Evolutionary conservation across 2,329 filamentous ascomycete species (phyloP).

Genomic region (Teratosphaeria epicoccoides): DNA sequence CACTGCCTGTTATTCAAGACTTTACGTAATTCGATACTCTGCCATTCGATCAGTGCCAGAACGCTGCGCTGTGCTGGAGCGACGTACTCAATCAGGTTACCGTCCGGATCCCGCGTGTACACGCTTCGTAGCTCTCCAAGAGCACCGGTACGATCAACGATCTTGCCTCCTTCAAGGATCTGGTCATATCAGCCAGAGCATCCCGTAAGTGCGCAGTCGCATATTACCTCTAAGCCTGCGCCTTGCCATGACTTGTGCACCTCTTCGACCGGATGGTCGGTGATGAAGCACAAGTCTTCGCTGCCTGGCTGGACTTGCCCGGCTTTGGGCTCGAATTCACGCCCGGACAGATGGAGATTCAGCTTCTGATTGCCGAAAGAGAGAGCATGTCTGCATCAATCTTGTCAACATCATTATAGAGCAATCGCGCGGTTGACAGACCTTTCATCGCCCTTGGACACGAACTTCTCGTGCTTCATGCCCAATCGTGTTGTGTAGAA

Average conservation of each 20-base stretch:
- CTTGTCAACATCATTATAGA: neutral
- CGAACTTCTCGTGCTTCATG: constrained; percentile 46
- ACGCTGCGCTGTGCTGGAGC: neutral
- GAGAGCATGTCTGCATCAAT: constrained; percentile 39
- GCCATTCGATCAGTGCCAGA: neutral
- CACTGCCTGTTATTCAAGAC: constrained; percentile 7
- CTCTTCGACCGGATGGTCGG: constrained; percentile 40
- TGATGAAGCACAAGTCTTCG: constrained; percentile 51
- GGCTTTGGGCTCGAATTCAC: constrained; percentile 52
- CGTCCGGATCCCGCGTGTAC: constrained; percentile 52
- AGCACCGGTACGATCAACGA: constrained; percentile 48
- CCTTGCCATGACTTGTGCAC: constrained; percentile 34
- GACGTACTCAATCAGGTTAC: constrained; percentile 51
- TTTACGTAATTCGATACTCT: constrained; percentile 23
- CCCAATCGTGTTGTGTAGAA: constrained; percentile 49
- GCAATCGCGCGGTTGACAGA: constrained; percentile 1
- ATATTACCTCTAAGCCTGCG: constrained; percentile 35
- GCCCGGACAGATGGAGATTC: constrained; percentile 48
- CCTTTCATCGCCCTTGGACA: constrained; percentile 25
- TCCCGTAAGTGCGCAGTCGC: neutral
- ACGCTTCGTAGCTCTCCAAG: constrained; percentile 45
- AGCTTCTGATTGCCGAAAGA: constrained; percentile 51
- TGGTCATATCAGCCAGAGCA: constrained; percentile 5
- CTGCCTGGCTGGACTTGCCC: constrained; percentile 43
- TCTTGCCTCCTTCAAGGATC: constrained; percentile 36